Base-by-base conservation (phyloP, 164 flowering plant species). In the Chimonanthus salicifolius region DNA sequence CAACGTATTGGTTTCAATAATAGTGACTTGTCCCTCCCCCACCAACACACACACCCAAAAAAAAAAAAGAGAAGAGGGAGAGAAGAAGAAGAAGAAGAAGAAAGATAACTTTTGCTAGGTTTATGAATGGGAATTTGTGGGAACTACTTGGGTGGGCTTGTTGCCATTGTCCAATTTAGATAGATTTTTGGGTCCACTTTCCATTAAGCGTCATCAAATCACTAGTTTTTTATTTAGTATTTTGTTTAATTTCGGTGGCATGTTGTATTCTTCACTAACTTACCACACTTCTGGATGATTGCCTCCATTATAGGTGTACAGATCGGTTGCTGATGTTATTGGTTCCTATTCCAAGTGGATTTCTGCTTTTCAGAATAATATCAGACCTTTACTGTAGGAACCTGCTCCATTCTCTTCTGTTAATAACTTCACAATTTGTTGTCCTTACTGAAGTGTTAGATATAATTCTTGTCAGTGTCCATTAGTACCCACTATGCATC, bases 261-360 rank as follows among this genome's bases (percentile, higher is more conserved):
- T 49, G 16, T 77, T 20, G 9, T 6, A 18, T 33, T 67, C 46
- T 33, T 47, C 50, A 47, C 33, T 64, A 43, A 44, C 49, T 60
- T 21, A 47, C 8, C 7, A 16, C 66, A 47, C 50, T 54, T 64
- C 21, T 49, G 73, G 63, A 50, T 64, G 62, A 70, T 64, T 72
- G 13, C 71, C 64, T 75, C 74, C 47, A 47, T 67, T 82, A n/a
- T 78, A 92, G 95, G 94, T 92, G 46, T 88, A 85, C 81, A 89
- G 87, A 81, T 84, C 97, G 15, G 84, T 91, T 45, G 92, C 98
- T 49, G 92, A 94, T 76, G 94, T 89, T 77, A 78, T 94, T 76
- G 94, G 91, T 76, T 94, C 98, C 67, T 94, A 90, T 82, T 90
- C 95, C 67, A 91, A 87, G 83, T 91, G 87, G 91, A 84, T 94